Conservation (phyloP, 1,284 basidiomycete species). For the Fomitiporia mediterranea region DNA sequence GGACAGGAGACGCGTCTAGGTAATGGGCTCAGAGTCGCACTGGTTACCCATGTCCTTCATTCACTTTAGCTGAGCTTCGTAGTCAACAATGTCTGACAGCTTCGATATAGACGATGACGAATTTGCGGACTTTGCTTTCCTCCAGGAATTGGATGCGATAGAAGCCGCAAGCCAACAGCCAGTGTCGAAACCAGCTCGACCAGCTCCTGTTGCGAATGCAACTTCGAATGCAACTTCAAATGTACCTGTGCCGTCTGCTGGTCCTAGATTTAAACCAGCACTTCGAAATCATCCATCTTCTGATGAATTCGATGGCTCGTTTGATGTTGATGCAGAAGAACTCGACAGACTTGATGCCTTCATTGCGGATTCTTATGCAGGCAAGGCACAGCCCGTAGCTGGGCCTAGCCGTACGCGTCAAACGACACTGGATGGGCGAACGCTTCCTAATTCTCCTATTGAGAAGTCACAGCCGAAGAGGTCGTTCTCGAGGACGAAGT, state of each 20-base stretch:
- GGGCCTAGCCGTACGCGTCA: slow-evolving; percentile 52
- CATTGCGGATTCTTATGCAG: slow-evolving; percentile 41
- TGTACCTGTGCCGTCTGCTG: slow-evolving; percentile 12
- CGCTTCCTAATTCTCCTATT: slow-evolving; percentile 36
- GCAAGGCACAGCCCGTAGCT: slow-evolving; percentile 29
- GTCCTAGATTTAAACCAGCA: slow-evolving; percentile 7
- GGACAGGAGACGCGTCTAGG: slow-evolving; percentile 2
- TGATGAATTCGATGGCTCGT: slow-evolving; percentile 47
- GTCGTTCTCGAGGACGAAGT: slow-evolving; percentile 36
- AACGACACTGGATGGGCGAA: slow-evolving; percentile 60
- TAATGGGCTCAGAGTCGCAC: not conserved
- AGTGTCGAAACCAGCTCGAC: slow-evolving; percentile 22
- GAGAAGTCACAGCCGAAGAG: slow-evolving; percentile 28
- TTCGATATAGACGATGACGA: slow-evolving; percentile 53
- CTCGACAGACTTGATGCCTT: slow-evolving; percentile 49
- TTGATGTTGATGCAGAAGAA: slow-evolving; percentile 53
- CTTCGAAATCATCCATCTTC: slow-evolving; percentile 38
- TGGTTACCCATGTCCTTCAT: not conserved
- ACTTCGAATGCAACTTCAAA: not conserved
- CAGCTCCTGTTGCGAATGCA: not conserved
- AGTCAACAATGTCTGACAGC: slow-evolving; percentile 54
- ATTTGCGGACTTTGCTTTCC: slow-evolving; percentile 41
- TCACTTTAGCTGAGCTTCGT: not conserved
- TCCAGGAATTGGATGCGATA: slow-evolving; percentile 58
- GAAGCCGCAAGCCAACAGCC: slow-evolving; percentile 49